Evolutionary conservation across 495 filamentous ascomycete species (phyloP).

Genomic region (Schizothecium vesticola): DNA sequence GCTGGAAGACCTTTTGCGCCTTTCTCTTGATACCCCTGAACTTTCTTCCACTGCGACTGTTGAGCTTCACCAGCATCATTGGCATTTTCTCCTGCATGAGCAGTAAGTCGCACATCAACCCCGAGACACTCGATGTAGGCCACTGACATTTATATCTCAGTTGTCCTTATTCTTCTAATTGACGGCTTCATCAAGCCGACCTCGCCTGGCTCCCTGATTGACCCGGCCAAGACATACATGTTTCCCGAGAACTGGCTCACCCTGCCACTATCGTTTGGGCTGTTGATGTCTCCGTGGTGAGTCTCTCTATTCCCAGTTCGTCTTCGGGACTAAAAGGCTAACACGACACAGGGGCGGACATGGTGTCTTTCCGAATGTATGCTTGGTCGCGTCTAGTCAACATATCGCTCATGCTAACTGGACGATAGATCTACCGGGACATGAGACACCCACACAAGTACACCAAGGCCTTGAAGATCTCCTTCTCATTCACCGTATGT

Average conservation of each 20-base stretch:
- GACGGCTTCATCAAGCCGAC: conserved; percentile 82
- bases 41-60: conserved; percentile 75
- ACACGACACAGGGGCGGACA: conserved; percentile 61
- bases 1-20: conserved; percentile 87
- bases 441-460: conserved; percentile 95
- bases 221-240: conserved; percentile 74
- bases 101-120: conserved; percentile 51
- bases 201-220: conserved; percentile 72
- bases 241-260: conserved; percentile 85
- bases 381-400: background rate
- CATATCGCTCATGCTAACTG: background rate
- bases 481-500: conserved; percentile 84
- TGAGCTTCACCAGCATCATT: conserved; percentile 86
- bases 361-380: conserved; percentile 80
- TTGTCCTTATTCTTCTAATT: conserved; percentile 71
- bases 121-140: too few relatives aligned
- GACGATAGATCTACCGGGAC: conserved; percentile 73
- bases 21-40: conserved; percentile 75
- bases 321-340: background rate
- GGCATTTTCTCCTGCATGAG: conserved; percentile 83
- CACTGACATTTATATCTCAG: conserved; percentile 37
- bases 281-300: conserved; percentile 89
- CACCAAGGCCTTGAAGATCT: conserved; percentile 65
- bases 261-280: conserved; percentile 85
- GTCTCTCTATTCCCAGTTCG: background rate